phyloP scores from a whole-genome alignment of 2,329 filamentous ascomycete genomes.

The Karstenula rhodostoma region DNA sequence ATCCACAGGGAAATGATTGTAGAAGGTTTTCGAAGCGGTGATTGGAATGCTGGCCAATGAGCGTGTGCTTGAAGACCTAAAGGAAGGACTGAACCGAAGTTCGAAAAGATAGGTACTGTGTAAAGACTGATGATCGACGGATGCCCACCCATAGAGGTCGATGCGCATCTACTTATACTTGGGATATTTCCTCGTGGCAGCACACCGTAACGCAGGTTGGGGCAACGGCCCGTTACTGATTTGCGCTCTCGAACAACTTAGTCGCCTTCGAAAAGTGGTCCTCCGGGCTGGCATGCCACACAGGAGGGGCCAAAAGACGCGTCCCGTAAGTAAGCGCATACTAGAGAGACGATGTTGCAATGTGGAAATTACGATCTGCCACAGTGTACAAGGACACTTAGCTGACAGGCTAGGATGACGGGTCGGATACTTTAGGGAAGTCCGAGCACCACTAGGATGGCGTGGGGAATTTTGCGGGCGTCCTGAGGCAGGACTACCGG shows the following conservation, averaged over 20 bases:
- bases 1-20: background rate
- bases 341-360: background rate
- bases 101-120: slow-evolving; percentile 6
- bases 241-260: slow-evolving; percentile 11
- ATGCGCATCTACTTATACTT: slow-evolving; percentile 6
- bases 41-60: background rate
- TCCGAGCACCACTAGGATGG: background rate
- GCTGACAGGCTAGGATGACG: slow-evolving; percentile 8
- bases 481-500: background rate
- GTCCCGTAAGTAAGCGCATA: background rate
- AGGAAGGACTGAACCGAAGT: slow-evolving; percentile 14
- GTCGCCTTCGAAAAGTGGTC: slow-evolving; percentile 10
- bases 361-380: slow-evolving; percentile 12
- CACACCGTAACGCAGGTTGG: background rate
- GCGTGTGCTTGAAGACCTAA: slow-evolving; percentile 13
- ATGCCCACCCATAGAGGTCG: background rate
- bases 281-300: slow-evolving; percentile 4
- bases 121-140: slow-evolving; percentile 9
- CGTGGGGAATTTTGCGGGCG: slow-evolving; percentile 1
- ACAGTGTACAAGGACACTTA: background rate
- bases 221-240: slow-evolving; percentile 7
- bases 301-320: background rate
- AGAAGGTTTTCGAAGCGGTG: background rate
- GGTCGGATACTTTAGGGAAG: background rate
- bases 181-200: background rate